These are phyloP conservation scores for Epichloe gansuensis DNA, from an alignment of 2,329 filamentous ascomycete genomes.

Conservation along the genomic window DNA sequence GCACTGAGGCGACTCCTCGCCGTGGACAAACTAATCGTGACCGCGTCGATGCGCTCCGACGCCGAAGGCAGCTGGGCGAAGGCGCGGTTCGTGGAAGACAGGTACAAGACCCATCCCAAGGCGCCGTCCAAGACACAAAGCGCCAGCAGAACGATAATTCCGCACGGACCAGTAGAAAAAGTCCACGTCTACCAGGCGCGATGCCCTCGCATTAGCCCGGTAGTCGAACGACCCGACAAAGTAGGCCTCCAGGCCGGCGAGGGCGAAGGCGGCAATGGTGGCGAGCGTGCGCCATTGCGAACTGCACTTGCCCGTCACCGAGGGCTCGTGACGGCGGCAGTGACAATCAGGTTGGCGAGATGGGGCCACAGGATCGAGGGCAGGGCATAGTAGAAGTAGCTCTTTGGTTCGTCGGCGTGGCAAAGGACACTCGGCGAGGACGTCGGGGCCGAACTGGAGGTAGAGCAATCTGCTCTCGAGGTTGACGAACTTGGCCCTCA, in stretches of 20 bases:
- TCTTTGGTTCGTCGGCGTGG: constrained; percentile 51
- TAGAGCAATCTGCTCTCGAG: constrained; percentile 69
- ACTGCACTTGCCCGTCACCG: constrained; percentile 51
- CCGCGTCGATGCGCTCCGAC: constrained; percentile 53
- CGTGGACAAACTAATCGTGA: constrained; percentile 43
- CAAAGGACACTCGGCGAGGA: constrained; percentile 70
- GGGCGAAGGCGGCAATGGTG: constrained; percentile 46
- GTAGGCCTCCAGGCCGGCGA: constrained; percentile 56
- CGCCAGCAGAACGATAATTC: constrained; percentile 44
- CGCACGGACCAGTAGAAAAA: constrained; percentile 61
- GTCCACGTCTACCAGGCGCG: constrained; percentile 51
- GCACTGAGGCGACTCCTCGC: constrained; percentile 58
- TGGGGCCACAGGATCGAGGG: constrained; percentile 67
- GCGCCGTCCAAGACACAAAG: constrained; percentile 53
- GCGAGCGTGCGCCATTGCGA: constrained; percentile 58
- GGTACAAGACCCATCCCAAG: constrained; percentile 56
- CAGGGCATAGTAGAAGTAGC: constrained; percentile 71
- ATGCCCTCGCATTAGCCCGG: constrained; percentile 49
- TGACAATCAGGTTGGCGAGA: constrained; percentile 58
- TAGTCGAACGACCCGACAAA: constrained; percentile 53
- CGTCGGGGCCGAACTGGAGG: constrained; percentile 66
- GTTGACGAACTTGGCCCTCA: constrained; percentile 57
- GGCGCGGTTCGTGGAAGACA: constrained; percentile 68
- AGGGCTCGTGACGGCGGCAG: constrained; percentile 64
- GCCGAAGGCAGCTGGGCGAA: constrained; percentile 51